A percentile compares a stretch with the other conserved stretches of the same genome.
These are phyloP conservation scores for Neospora caninum DNA, from an alignment of 169 alveolate genomes.

Conservation along the genomic window DNA sequence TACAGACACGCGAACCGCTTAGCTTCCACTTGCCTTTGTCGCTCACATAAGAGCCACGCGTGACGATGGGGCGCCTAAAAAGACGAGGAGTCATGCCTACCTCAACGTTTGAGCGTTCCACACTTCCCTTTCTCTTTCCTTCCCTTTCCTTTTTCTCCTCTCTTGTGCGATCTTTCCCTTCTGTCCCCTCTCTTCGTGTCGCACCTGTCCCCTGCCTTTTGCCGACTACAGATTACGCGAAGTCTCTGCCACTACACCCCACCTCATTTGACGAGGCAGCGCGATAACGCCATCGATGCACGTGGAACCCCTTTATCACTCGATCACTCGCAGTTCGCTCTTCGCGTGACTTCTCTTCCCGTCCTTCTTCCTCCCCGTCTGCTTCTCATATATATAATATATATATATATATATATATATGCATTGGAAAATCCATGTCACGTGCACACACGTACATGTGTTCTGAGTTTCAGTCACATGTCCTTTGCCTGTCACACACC, in stretches of 20 bases:
- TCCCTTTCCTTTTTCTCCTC: neutral
- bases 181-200: neutral
- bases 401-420: neutral
- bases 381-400: neutral
- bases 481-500: no score
- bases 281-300: no score
- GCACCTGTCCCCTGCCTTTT: neutral
- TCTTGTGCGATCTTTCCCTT: neutral
- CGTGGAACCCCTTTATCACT: neutral
- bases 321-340: neutral
- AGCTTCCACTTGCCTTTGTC: no score
- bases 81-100: neutral
- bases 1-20: no score
- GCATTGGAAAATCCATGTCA: neutral
- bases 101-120: neutral
- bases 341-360: neutral
- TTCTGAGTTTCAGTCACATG: no score
- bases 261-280: neutral
- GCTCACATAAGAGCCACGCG: no score
- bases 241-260: neutral
- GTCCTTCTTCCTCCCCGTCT: neutral
- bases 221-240: neutral
- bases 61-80: no score
- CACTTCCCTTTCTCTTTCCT: neutral
- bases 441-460: no score